Evolutionary conservation across 768 basidiomycete species (phyloP), one percentile per base, ranked within the genome.

Genomic region (Leccinum incarnatum): DNA sequence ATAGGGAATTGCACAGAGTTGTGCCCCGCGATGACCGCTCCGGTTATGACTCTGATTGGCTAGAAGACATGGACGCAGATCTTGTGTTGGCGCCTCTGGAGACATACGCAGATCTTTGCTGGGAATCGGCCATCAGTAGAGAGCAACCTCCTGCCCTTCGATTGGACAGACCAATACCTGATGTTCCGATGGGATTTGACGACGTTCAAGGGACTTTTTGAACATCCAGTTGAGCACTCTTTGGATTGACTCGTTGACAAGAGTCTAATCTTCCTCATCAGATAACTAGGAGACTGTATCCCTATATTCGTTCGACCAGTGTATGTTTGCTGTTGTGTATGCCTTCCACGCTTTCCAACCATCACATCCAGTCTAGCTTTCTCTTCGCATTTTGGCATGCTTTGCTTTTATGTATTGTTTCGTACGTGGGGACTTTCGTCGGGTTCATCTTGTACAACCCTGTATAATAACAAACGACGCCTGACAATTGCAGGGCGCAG

Each of bases 111-210:
- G 63, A 70, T 37, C 58, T 73, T 19, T 73, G 72, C 25, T 73
- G 73, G 72, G 58, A 61, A 53, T 67, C 72, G 2, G 64, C 61
- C 17, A 55, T 73, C 54, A 56, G 60, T 5, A 21, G 19, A 11
- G 73, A 72, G 14, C 58, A 47, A n/a, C 56, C 61, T 3, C 58
- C 62, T 30, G 0, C 45, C 5, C 12, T n/a, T 8, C 51, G 29
- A 52, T 23, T 40, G 57, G 53, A 47, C 10, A 71, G 55, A 42
- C 65, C 63, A 6, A 36, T 63, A 15, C 61, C 71, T 4, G 72
- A 74, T 12, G 72, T 72, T 8, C 72, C 72, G 11, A 56, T 54
- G 9, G 72, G 69, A 32, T 69, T 69, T 60, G 71, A 71, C 8
- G 67, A 73, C 15, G 27, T 58, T 58, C 23, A 62, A n/a, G 51